Conservation (phyloP, 1,284 basidiomycete species). For the Cronartium ribicola region DNA sequence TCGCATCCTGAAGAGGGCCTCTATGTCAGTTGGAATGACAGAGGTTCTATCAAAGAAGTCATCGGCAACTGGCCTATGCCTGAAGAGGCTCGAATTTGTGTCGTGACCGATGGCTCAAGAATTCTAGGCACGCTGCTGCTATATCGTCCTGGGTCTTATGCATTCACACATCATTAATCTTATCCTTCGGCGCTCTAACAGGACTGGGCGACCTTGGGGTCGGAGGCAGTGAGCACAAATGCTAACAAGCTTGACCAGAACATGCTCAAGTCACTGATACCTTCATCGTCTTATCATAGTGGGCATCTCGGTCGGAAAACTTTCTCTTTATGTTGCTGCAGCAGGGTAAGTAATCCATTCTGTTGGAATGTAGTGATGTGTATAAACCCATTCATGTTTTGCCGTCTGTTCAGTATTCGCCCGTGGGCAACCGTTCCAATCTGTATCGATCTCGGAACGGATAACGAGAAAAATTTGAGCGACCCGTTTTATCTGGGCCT, state of each 20-base stretch:
- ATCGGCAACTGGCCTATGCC: conserved; percentile 71
- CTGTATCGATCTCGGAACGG: conserved; percentile 78
- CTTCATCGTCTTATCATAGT: conserved; percentile 55
- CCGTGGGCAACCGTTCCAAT: conserved; percentile 81
- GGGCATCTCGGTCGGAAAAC: conserved; percentile 88
- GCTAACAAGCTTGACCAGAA: too few relatives aligned
- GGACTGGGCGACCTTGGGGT: conserved; percentile 71
- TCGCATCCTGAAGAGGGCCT: conserved; percentile 27
- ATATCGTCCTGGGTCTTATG: background rate
- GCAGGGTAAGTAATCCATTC: conserved; percentile 60
- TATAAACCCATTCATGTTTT: background rate
- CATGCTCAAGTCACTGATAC: too few relatives aligned
- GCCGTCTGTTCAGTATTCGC: conserved; percentile 63
- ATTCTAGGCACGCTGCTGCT: conserved; percentile 65
- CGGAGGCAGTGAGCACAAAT: conserved; percentile 46
- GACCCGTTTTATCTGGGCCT: conserved; percentile 88
- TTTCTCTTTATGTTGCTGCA: conserved; percentile 84
- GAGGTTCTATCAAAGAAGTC: conserved; percentile 68
- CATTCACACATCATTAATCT: background rate
- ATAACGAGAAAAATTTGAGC: conserved; percentile 72
- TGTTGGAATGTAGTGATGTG: background rate
- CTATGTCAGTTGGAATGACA: conserved; percentile 80
- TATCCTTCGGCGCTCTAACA: background rate
- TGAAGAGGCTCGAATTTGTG: conserved; percentile 71
- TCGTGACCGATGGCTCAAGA: conserved; percentile 80